Evolutionary conservation across 2,329 filamentous ascomycete genomes (phyloP).

Genomic region (Fusarium xylarioides): DNA sequence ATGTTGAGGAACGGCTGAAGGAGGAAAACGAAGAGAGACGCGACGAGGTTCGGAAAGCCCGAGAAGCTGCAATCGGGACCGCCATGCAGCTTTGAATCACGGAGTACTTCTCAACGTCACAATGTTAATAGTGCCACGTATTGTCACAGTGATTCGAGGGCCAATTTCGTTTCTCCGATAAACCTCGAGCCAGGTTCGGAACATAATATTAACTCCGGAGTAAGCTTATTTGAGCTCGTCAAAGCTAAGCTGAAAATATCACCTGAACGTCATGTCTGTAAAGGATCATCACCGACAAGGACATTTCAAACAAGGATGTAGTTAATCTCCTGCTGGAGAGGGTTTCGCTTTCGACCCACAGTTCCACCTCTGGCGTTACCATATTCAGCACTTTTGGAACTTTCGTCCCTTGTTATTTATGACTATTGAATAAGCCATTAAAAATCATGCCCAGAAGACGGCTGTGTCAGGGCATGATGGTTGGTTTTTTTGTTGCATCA

Average conservation of each 20-base stretch:
- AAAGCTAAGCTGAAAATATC: neutral
- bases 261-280: neutral
- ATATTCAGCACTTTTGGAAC: neutral
- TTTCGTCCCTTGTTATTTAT: neutral
- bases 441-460: neutral
- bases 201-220: neutral
- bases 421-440: neutral
- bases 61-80: slow-evolving; percentile 66
- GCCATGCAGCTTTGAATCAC: slow-evolving; percentile 60
- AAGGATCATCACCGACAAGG: neutral
- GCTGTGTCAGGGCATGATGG: neutral
- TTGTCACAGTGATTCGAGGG: slow-evolving; percentile 7
- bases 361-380: neutral
- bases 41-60: slow-evolving; percentile 60
- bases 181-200: slow-evolving; percentile 1
- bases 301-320: neutral
- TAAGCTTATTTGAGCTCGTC: neutral
- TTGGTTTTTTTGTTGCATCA: neutral
- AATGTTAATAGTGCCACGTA: neutral
- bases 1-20: slow-evolving; percentile 73
- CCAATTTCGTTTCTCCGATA: neutral
- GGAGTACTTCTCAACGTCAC: neutral
- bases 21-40: slow-evolving; percentile 71
- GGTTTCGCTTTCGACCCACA: neutral
- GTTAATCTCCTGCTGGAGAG: neutral